Conservation (phyloP, 2,329 filamentous ascomycete species). For the Ophiostoma populinum region DNA sequence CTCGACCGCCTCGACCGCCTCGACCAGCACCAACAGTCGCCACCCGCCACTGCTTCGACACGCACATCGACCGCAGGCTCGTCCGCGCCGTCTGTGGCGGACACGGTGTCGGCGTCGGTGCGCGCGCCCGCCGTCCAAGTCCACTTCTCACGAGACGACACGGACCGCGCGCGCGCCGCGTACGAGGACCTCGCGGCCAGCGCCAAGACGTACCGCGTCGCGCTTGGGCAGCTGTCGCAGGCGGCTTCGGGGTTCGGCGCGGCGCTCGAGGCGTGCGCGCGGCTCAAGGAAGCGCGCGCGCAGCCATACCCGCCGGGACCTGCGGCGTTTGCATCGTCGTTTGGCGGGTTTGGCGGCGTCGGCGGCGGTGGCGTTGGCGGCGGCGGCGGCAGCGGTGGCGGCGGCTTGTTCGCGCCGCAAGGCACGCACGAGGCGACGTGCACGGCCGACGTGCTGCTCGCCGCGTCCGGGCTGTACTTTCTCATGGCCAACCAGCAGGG, state of each 20-base stretch:
- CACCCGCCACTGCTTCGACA: no score
- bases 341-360: slow-evolving; percentile 21
- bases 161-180: slow-evolving; percentile 42
- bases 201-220: slow-evolving; percentile 46
- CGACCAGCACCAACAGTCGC: no score
- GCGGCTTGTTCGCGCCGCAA: not conserved
- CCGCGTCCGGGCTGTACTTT: slow-evolving; percentile 47
- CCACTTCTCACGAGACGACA: slow-evolving; percentile 39
- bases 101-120: no score
- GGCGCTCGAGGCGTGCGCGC: slow-evolving; percentile 49
- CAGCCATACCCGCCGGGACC: slow-evolving; percentile 29
- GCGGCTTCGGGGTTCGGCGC: slow-evolving; percentile 46
- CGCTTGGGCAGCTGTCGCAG: slow-evolving; percentile 41
- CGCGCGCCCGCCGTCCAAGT: no score
- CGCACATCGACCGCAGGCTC: no score
- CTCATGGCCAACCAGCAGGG: slow-evolving; percentile 54
- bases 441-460: slow-evolving; percentile 45
- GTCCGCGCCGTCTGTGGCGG: no score
- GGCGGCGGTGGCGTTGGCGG: slow-evolving; percentile 17
- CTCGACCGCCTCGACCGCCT: no score
- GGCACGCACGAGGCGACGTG: slow-evolving; percentile 29
- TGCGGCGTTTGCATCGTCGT: slow-evolving; percentile 14
- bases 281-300: slow-evolving; percentile 47
- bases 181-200: slow-evolving; percentile 44
- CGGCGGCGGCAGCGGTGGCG: slow-evolving; percentile 26